These are phyloP conservation scores for Glycine latifolia DNA, from an alignment of 306 rosid genomes.

Conservation along the genomic window DNA sequence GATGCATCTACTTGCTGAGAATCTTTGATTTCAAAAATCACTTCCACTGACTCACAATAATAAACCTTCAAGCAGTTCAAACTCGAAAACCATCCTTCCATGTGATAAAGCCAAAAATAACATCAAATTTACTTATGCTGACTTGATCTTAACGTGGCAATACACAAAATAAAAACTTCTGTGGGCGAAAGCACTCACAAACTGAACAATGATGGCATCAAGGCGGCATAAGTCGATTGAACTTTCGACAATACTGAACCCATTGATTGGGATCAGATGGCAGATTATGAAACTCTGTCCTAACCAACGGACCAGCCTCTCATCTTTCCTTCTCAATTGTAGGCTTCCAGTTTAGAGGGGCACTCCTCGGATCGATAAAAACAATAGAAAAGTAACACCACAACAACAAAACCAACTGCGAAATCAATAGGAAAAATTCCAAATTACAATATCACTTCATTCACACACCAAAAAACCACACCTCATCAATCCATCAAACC, in stretches of 20 bases:
- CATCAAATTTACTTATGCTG: slow-evolving; percentile 19
- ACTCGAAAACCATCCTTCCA: too few species aligned
- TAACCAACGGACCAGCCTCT: too few species aligned
- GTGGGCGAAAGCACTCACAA: slow-evolving; percentile 67
- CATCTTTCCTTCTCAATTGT: slow-evolving; percentile 88
- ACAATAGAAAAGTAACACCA: slow-evolving; percentile 99
- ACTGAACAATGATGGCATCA: slow-evolving; percentile 99
- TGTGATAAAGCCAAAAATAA: slow-evolving; percentile 29
- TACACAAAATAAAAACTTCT: slow-evolving; percentile 4
- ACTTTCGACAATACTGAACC: slow-evolving; percentile 81
- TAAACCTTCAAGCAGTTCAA: too few species aligned
- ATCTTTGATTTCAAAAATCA: too few species aligned
- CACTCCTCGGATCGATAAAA: slow-evolving; percentile 92
- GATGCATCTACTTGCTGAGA: too few species aligned
- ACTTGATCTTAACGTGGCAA: neutral
- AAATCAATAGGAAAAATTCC: slow-evolving; percentile 38
- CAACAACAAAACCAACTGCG: slow-evolving; percentile 89
- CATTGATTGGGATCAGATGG: slow-evolving; percentile 67
- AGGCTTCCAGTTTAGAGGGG: slow-evolving; percentile 95
- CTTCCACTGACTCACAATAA: too few species aligned
- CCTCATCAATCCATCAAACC: neutral
- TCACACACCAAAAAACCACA: slow-evolving; percentile 21
- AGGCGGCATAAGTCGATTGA: slow-evolving; percentile 86
- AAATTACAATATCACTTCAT: slow-evolving; percentile 37
- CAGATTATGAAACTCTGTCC: slow-evolving; percentile 62